Percentiles rank a stretch among this genome's conserved stretches.
These are phyloP conservation scores for Singerocomus inundabilis DNA, from an alignment of 1,284 basidiomycete genomes.

Conservation along the genomic window DNA sequence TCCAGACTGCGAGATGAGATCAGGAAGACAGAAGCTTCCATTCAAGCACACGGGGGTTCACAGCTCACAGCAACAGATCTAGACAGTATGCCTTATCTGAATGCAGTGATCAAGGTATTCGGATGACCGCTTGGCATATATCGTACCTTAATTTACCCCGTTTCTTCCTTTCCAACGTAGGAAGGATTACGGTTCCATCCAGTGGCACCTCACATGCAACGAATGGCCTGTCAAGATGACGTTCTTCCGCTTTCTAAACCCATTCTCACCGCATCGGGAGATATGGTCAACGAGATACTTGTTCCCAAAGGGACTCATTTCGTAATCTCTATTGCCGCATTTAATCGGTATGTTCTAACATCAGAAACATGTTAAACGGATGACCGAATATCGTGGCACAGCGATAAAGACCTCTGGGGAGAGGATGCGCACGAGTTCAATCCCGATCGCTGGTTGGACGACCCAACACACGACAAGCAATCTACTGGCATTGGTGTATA, in stretches of 20 bases:
- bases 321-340: constrained; percentile 35
- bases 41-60: constrained; percentile 37
- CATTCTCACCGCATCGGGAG: constrained; percentile 36
- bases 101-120: constrained; percentile 51
- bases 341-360: constrained; percentile 33
- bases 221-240: constrained; percentile 41
- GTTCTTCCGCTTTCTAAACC: constrained; percentile 46
- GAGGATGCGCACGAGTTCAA: constrained; percentile 49
- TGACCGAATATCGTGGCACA: constrained; percentile 4
- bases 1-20: constrained; percentile 43
- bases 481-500: constrained; percentile 44
- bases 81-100: constrained; percentile 49
- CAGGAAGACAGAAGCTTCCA: constrained; percentile 28
- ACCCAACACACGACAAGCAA: constrained; percentile 33
- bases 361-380: neutral
- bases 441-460: constrained; percentile 49
- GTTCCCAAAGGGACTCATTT: constrained; percentile 38
- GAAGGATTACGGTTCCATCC: constrained; percentile 42
- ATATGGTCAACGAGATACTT: constrained; percentile 35
- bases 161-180: constrained; percentile 12
- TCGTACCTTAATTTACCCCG: neutral
- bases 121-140: no score
- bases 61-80: constrained; percentile 44
- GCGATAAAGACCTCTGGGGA: constrained; percentile 49
- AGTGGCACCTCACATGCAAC: constrained; percentile 27